Evolutionary conservation across 2,329 filamentous ascomycete genomes (phyloP).

Genomic region (Trichoderma sp.): DNA sequence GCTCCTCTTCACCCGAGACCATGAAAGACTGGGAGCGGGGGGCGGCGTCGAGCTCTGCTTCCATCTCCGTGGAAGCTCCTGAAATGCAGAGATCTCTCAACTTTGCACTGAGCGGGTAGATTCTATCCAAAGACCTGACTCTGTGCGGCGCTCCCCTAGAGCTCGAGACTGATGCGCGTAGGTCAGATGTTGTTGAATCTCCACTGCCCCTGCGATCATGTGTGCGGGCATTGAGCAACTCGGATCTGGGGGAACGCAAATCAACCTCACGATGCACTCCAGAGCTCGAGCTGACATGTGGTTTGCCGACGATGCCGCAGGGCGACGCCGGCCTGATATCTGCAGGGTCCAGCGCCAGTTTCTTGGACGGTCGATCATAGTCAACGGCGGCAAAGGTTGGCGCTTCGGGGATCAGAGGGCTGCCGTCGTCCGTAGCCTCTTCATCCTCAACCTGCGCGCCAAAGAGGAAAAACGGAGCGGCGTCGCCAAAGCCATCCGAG

Average conservation of each 20-base stretch:
- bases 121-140: slow-evolving; percentile 45
- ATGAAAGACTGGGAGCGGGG: slow-evolving; percentile 37
- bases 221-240: slow-evolving; percentile 41
- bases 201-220: slow-evolving; percentile 45
- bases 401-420: slow-evolving; percentile 28
- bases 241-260: slow-evolving; percentile 39
- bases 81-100: slow-evolving; percentile 40
- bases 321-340: slow-evolving; percentile 36
- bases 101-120: slow-evolving; percentile 38
- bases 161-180: slow-evolving; percentile 37
- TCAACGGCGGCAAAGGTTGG: slow-evolving; percentile 39
- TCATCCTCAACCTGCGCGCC: slow-evolving; percentile 41
- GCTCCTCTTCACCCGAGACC: slow-evolving; percentile 33
- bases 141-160: slow-evolving; percentile 34
- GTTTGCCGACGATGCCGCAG: slow-evolving; percentile 42
- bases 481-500: slow-evolving; percentile 48
- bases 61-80: slow-evolving; percentile 31
- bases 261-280: slow-evolving; percentile 9
- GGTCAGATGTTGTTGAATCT: slow-evolving; percentile 45
- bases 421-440: slow-evolving; percentile 30
- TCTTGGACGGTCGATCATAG: slow-evolving; percentile 33
- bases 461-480: slow-evolving; percentile 53
- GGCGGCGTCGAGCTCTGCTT: slow-evolving; percentile 29
- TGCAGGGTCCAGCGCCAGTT: slow-evolving; percentile 28
- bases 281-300: slow-evolving; percentile 32